Percentiles rank a stretch among this genome's conserved stretches.
These are phyloP conservation scores for Alternaria sp. DNA, from an alignment of 2,329 filamentous ascomycete species.

Conservation along the genomic window DNA sequence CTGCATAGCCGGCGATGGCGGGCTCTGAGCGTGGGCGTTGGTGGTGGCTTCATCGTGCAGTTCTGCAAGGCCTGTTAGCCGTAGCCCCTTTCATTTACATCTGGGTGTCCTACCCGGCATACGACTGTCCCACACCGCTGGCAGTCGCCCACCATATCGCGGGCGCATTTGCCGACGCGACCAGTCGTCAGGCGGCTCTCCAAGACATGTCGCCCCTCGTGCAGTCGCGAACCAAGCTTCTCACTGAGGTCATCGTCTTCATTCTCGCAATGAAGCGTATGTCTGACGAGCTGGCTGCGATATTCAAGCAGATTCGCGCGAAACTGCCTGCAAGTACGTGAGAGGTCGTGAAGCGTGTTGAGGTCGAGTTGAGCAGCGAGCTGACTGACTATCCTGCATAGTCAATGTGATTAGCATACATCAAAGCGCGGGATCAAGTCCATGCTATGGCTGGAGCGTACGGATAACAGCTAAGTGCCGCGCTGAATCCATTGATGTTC, in stretches of 20 bases:
- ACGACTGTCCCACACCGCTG: slow-evolving; percentile 77
- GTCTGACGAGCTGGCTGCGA: slow-evolving; percentile 72
- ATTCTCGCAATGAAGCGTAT: slow-evolving; percentile 81
- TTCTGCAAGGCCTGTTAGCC: slow-evolving; percentile 65
- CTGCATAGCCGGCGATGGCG: slow-evolving; percentile 83
- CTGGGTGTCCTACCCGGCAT: slow-evolving; percentile 71
- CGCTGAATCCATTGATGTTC: slow-evolving; percentile 66
- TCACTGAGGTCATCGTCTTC: slow-evolving; percentile 64
- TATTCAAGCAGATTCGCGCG: slow-evolving; percentile 80
- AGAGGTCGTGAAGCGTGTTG: slow-evolving; percentile 83
- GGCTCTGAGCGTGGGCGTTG: slow-evolving; percentile 68
- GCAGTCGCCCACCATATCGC: slow-evolving; percentile 86
- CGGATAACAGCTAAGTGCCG: slow-evolving; percentile 72
- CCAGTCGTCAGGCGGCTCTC: slow-evolving; percentile 59
- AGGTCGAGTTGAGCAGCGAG: slow-evolving; percentile 82
- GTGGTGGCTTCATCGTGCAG: slow-evolving; percentile 83
- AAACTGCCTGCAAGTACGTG: slow-evolving; percentile 80
- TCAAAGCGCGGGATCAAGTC: slow-evolving; percentile 33
- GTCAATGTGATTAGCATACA: slow-evolving; percentile 38
- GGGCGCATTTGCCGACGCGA: slow-evolving; percentile 79
- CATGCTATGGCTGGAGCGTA: slow-evolving; percentile 56
- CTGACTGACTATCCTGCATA: slow-evolving; percentile 72
- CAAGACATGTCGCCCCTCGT: slow-evolving; percentile 22
- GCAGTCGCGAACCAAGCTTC: slow-evolving; percentile 54
- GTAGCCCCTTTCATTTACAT: neutral